These are phyloP conservation scores for Mycena amicta DNA, from an alignment of 768 basidiomycete genomes.

Conservation along the genomic window DNA sequence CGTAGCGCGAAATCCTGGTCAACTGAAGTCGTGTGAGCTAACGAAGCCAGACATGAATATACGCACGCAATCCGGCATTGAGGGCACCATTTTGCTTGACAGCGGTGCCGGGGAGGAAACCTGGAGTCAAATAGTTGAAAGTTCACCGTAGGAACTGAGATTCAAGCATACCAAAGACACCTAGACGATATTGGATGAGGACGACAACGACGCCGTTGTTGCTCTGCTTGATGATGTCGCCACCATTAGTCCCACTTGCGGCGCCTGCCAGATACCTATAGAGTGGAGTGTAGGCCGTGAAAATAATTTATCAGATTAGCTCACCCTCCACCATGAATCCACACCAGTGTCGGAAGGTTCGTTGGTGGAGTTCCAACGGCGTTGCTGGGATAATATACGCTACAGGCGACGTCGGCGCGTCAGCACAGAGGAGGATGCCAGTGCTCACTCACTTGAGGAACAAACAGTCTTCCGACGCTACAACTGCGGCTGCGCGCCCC, in stretches of 20 bases:
- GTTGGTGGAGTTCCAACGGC: slow-evolving; percentile 19
- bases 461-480: slow-evolving; percentile 41
- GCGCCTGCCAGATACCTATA: slow-evolving; percentile 33
- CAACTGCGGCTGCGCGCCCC: neutral
- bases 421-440: neutral
- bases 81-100: slow-evolving; percentile 11
- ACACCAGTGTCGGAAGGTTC: slow-evolving; percentile 43
- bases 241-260: slow-evolving; percentile 32
- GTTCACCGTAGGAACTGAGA: neutral
- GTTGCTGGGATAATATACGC: slow-evolving; percentile 40
- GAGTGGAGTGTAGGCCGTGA: too few relatives aligned
- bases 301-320: too few relatives aligned
- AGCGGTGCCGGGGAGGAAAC: slow-evolving; percentile 9
- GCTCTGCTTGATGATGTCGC: slow-evolving; percentile 39
- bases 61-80: slow-evolving; percentile 11
- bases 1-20: slow-evolving; percentile 5
- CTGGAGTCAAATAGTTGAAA: neutral
- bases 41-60: neutral
- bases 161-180: slow-evolving; percentile 27
- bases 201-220: slow-evolving; percentile 40
- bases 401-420: slow-evolving; percentile 8
- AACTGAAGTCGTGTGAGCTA: neutral
- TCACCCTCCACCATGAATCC: slow-evolving; percentile 43
- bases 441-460: slow-evolving; percentile 35
- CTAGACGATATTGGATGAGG: slow-evolving; percentile 24